Evolutionary conservation across 2,329 filamentous ascomycete genomes (phyloP), one percentile per base, ranked within the genome.

Genomic region (Nigrospora sphaerica): DNA sequence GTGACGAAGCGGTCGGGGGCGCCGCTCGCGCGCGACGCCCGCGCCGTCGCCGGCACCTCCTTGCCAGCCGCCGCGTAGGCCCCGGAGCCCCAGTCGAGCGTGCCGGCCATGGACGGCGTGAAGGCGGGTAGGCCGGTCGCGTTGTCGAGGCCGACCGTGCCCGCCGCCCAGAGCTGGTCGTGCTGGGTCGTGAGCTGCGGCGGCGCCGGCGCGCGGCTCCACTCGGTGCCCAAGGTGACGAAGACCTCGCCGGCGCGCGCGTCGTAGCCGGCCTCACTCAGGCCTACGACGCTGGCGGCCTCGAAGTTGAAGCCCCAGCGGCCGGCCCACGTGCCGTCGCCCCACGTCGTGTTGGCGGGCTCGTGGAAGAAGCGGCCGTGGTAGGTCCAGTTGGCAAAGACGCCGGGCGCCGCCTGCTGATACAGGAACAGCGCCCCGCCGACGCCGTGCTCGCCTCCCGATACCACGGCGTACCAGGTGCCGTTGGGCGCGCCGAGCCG

Each of bases 221-320:
- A 72, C 49, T 73, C 70, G 0, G 65, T 62, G 14, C 69, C 70
- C 7, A 71, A 39, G 0, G 68, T 71, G 5, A 59, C 54, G 45
- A 72, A 68, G 2, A 67, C 55, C 14, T 69, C 62, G 13, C 67
- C 70, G 3, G 64, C 55, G 6, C 23, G 23, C 5, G 60, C 48
- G 42, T 64, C 68, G 43, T 68, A 70, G 12, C 69, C 69, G 5
- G 62, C 46, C 17, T 62, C 56, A 14, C 69, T 62, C 3, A 74
- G 53, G 13, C 60, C 55, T 52, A 73, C 71, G 14, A 70, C 49
- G 36, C 72, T 73, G 17, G 50, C 59, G 12, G 71, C 67, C 52
- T 74, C 71, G 37, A 71, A 72, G 49, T 74, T 74, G 59, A 62
- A 73, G 0, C 66, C 66, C 52, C 60, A 69, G 1, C 59, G 56